These are phyloP conservation scores for Amphibolis antarctica DNA, from an alignment of 106 monocot species.

Conservation along the genomic window DNA sequence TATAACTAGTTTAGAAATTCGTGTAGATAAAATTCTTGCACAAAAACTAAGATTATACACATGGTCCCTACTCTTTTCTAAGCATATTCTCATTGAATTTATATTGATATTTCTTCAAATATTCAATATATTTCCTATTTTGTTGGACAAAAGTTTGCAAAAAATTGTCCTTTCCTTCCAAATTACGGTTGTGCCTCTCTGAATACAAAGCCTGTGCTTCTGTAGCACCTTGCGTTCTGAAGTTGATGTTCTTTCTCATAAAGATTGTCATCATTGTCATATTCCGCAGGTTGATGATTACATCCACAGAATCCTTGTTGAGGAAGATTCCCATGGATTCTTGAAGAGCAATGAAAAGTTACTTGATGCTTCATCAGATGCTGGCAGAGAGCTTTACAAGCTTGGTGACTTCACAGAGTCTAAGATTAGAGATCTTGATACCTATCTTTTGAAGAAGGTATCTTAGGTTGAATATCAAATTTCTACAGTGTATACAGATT, in stretches of 20 bases:
- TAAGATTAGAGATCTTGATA: conserved; percentile 47
- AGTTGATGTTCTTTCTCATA: neutral
- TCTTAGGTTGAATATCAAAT: neutral
- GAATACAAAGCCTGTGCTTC: too few relatives aligned
- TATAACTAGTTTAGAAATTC: too few relatives aligned
- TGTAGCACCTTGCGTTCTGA: too few relatives aligned
- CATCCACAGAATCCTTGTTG: conserved; percentile 85
- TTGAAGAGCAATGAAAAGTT: conserved; percentile 20
- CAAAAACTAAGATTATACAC: too few relatives aligned
- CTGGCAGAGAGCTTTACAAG: conserved; percentile 53
- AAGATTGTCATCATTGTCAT: neutral
- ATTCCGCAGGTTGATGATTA: conserved; percentile 64
- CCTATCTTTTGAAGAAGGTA: conserved; percentile 88
- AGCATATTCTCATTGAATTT: too few relatives aligned
- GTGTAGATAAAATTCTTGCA: too few relatives aligned
- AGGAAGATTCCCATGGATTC: conserved; percentile 43
- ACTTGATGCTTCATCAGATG: conserved; percentile 39
- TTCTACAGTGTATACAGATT: neutral
- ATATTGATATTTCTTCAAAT: too few relatives aligned
- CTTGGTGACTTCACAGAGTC: conserved; percentile 63
- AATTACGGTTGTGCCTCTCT: too few relatives aligned
- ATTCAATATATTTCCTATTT: too few relatives aligned
- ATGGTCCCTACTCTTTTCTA: too few relatives aligned
- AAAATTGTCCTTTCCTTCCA: too few relatives aligned
- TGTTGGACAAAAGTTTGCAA: too few relatives aligned